Percentiles rank a stretch among this genome's conserved stretches.
Conservation (phyloP, 176 grass and related monocot species). For the Metroxylon sagu region DNA sequence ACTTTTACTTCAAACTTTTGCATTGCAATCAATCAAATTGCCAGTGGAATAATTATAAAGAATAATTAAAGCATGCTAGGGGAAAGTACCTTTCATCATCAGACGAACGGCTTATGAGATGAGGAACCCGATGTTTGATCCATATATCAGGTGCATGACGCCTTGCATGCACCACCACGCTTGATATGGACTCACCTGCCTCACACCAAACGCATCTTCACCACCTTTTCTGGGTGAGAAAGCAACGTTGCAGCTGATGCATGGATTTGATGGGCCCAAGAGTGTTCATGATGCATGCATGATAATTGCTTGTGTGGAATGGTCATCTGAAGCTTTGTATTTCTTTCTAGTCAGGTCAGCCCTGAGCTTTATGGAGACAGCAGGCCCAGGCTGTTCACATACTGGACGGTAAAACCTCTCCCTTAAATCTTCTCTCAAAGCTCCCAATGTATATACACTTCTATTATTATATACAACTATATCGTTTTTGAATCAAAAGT, state of each 20-base stretch:
- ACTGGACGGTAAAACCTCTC: conserved; percentile 68
- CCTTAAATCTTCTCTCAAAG: neutral
- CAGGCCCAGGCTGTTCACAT: conserved; percentile 84
- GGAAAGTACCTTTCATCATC: conserved; percentile 16
- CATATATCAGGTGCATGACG: no score
- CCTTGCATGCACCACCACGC: neutral
- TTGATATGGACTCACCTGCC: neutral
- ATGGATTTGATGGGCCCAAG: no score
- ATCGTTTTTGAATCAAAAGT: no score
- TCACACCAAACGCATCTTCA: no score
- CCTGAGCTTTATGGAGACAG: conserved; percentile 95
- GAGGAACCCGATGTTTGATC: conserved; percentile 11
- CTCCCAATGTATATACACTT: no score
- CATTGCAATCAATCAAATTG: conserved; percentile 22
- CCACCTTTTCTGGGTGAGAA: no score
- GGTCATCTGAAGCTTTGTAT: conserved; percentile 54
- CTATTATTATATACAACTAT: no score
- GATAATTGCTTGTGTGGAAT: neutral
- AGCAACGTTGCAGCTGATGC: no score
- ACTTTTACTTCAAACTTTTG: conserved; percentile 1
- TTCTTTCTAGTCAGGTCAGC: conserved; percentile 99
- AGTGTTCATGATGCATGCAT: no score
- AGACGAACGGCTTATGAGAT: neutral
- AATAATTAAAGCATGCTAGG: conserved; percentile 15
- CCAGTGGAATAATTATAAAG: conserved; percentile 5